Evolutionary conservation across 148 eudicot species (phyloP).

Genomic region (Camellia sinensis): DNA sequence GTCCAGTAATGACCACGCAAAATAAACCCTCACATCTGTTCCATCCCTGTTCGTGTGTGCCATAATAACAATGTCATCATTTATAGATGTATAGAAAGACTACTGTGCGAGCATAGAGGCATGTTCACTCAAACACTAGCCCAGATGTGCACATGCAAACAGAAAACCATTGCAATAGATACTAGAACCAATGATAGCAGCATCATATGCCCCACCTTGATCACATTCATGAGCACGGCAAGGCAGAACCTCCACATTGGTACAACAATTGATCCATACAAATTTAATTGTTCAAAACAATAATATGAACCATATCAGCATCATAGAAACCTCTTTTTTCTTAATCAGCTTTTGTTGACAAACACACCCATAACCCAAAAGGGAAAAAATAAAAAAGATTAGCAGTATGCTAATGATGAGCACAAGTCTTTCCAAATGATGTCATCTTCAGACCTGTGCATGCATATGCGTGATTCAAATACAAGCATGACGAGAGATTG

Average conservation of each 20-base stretch:
- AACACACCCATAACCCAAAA: not conserved
- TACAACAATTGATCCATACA: not conserved
- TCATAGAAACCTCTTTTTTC: not conserved
- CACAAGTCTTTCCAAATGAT: not conserved
- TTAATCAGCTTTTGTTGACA: not conserved
- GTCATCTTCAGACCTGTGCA: not conserved
- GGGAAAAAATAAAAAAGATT: not conserved
- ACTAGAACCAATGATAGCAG: not conserved
- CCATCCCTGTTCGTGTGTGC: constrained; percentile 58
- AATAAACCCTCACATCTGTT: constrained; percentile 69
- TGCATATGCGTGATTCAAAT: not conserved
- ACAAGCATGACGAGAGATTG: not conserved
- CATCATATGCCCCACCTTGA: not conserved
- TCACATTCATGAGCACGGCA: not conserved
- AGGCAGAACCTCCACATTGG: not conserved
- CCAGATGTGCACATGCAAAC: not conserved
- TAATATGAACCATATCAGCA: not conserved
- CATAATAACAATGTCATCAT: not conserved
- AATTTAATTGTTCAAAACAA: no score
- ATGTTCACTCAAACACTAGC: not conserved
- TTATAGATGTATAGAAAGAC: not conserved
- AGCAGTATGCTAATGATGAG: not conserved
- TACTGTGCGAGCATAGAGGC: not conserved
- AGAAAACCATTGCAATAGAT: not conserved
- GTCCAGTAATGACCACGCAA: constrained; percentile 88